A percentile compares a stretch with the other conserved stretches of the same genome.
Evolutionary conservation across 1,284 basidiomycete species (phyloP).

Genomic region (Moniliophthora roreri): DNA sequence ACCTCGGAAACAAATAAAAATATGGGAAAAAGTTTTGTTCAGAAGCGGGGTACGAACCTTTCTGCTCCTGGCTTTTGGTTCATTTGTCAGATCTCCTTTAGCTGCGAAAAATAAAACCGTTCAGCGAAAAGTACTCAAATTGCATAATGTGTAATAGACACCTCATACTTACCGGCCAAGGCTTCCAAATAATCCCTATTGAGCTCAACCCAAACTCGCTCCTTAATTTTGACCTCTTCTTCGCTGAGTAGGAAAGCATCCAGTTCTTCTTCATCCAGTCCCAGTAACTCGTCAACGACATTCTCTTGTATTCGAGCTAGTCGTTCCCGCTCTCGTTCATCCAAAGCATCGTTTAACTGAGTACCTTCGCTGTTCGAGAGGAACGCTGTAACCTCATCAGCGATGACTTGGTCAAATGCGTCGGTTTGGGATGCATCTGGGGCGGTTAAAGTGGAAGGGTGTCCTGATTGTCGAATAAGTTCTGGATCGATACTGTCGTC

Average conservation of each 20-base stretch:
- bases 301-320: constrained; percentile 41
- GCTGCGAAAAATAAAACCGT: constrained; percentile 46
- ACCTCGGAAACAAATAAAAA: constrained; percentile 17
- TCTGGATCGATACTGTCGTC: constrained; percentile 57
- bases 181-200: constrained; percentile 94
- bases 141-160: constrained; percentile 3
- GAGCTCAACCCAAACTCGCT: constrained; percentile 95
- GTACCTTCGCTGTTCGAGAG: constrained; percentile 58
- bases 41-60: constrained; percentile 65
- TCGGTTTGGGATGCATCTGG: constrained; percentile 37
- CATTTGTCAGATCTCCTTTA: constrained; percentile 62
- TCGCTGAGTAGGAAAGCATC: constrained; percentile 83
- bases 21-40: constrained; percentile 25
- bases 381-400: constrained; percentile 66
- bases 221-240: constrained; percentile 88
- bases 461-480: constrained; percentile 38
- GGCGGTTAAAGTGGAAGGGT: constrained; percentile 20
- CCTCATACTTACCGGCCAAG: constrained; percentile 66
- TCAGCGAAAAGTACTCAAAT: constrained; percentile 39
- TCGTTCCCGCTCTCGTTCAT: constrained; percentile 61
- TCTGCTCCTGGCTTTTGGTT: constrained; percentile 57
- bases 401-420: constrained; percentile 50
- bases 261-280: constrained; percentile 92
- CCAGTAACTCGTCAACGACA: constrained; percentile 66
- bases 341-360: constrained; percentile 55